These are phyloP conservation scores for Talaromyces proteolyticus DNA, from an alignment of 495 filamentous ascomycete species.

Conservation along the genomic window DNA sequence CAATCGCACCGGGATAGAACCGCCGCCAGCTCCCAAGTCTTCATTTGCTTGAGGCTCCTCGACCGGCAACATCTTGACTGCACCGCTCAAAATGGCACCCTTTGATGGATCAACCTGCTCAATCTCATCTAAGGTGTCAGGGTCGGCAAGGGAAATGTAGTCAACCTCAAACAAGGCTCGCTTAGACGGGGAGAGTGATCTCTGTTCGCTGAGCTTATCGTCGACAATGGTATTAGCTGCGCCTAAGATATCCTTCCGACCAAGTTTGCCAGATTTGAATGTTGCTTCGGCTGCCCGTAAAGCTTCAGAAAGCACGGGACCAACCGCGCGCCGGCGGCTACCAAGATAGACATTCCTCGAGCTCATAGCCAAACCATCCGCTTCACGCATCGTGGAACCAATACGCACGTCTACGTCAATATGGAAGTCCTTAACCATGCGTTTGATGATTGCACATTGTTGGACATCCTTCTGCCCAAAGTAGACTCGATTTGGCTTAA, in stretches of 20 bases:
- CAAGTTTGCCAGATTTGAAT: conserved; percentile 52
- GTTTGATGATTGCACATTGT: conserved; percentile 84
- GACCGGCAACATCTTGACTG: conserved; percentile 81
- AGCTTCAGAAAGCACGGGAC: conserved; percentile 62
- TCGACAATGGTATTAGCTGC: conserved; percentile 53
- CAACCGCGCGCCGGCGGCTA: conserved; percentile 59
- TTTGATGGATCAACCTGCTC: conserved; percentile 54
- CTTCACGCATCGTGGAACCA: conserved; percentile 67
- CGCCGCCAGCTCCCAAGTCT: conserved; percentile 62
- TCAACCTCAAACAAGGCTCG: conserved; percentile 76
- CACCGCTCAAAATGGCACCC: conserved; percentile 83
- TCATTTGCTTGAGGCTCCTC: conserved; percentile 63
- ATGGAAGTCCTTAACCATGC: conserved; percentile 84
- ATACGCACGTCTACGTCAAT: conserved; percentile 71
- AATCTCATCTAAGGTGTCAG: conserved; percentile 73
- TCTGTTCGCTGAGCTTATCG: conserved; percentile 52
- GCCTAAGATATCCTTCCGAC: conserved; percentile 59
- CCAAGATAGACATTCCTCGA: conserved; percentile 93
- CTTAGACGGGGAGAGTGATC: conserved; percentile 50
- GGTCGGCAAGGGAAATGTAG: conserved; percentile 85
- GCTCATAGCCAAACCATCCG: conserved; percentile 87
- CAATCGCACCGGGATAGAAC: conserved; percentile 68
- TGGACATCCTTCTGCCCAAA: conserved; percentile 99
- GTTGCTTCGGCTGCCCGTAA: conserved; percentile 63
- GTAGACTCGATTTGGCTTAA: conserved; percentile 81